Conservation (phyloP, 2,329 filamentous ascomycete species). For the Paecilomyces sp. region DNA sequence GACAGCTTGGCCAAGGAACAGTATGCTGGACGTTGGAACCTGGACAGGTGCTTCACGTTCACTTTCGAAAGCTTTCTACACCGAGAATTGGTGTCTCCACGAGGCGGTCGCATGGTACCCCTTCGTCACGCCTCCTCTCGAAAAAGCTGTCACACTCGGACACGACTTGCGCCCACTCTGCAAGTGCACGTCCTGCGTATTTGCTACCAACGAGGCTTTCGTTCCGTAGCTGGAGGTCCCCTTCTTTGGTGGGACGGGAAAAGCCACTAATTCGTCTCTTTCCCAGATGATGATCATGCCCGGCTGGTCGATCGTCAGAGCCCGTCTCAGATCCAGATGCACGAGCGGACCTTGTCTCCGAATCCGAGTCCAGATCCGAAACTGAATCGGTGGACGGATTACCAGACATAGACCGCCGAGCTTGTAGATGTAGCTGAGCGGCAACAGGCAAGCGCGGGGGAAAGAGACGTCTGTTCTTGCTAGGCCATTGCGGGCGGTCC, state of each 20-base stretch:
- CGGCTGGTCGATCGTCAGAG: constrained; percentile 10
- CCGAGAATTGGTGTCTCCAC: constrained; percentile 58
- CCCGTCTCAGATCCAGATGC: constrained; percentile 9
- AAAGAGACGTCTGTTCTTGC: constrained; percentile 47
- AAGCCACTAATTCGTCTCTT: background rate
- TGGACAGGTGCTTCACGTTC: constrained; percentile 1
- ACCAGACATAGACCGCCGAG: constrained; percentile 16
- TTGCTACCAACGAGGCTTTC: constrained; percentile 38
- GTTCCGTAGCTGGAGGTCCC: constrained; percentile 10
- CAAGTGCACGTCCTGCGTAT: constrained; percentile 57
- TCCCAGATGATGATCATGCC: constrained; percentile 3
- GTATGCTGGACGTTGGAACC: background rate
- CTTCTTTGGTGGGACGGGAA: constrained; percentile 1
- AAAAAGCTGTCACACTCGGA: constrained; percentile 59
- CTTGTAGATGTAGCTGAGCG: constrained; percentile 48
- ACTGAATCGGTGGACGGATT: constrained; percentile 6
- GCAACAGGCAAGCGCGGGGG: constrained; percentile 51
- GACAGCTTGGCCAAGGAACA: background rate
- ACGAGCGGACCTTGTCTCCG: constrained; percentile 10
- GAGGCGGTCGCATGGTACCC: constrained; percentile 48
- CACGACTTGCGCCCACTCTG: constrained; percentile 57
- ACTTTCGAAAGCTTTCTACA: constrained; percentile 54
- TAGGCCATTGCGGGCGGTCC: constrained; percentile 44
- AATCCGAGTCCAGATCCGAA: constrained; percentile 17
- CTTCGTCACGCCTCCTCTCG: constrained; percentile 54